A percentile compares a stretch with the other conserved stretches of the same genome.
These are phyloP conservation scores for Tylopilus orsonianus DNA, from an alignment of 1,284 basidiomycete species.

Conservation along the genomic window DNA sequence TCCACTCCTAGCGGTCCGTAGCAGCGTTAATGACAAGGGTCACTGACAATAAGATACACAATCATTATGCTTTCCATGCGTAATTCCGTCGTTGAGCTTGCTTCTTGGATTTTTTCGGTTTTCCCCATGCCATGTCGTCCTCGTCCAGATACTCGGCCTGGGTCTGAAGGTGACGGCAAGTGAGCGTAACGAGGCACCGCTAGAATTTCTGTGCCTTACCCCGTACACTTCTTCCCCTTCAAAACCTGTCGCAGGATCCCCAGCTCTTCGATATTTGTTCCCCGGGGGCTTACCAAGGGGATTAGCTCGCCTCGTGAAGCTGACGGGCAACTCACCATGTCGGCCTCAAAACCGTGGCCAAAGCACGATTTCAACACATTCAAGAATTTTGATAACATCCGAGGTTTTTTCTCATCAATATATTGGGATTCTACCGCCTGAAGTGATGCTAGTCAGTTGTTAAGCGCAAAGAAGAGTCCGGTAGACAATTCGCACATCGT, in stretches of 20 bases:
- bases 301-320: neutral
- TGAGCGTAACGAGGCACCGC: neutral
- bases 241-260: conserved; percentile 17
- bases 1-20: neutral
- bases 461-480: neutral
- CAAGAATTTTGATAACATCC: conserved; percentile 5
- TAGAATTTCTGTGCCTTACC: conserved; percentile 8
- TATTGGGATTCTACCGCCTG: conserved; percentile 9
- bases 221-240: conserved; percentile 21
- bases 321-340: conserved; percentile 13
- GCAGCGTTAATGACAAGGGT: too few relatives aligned
- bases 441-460: neutral
- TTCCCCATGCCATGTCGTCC: conserved; percentile 30
- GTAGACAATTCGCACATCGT: conserved; percentile 9
- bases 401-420: conserved; percentile 9
- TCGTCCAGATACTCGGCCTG: conserved; percentile 31
- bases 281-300: conserved; percentile 15
- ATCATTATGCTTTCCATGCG: neutral
- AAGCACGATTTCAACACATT: conserved; percentile 26
- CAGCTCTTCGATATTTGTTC: conserved; percentile 12
- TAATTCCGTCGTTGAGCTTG: neutral
- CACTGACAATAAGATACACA: neutral
- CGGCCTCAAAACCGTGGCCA: conserved; percentile 16
- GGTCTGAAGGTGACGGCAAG: conserved; percentile 10
- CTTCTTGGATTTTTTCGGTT: conserved; percentile 13